Evolutionary conservation across 768 basidiomycete genomes (phyloP).

Genomic region (Mycena leptocephala): DNA sequence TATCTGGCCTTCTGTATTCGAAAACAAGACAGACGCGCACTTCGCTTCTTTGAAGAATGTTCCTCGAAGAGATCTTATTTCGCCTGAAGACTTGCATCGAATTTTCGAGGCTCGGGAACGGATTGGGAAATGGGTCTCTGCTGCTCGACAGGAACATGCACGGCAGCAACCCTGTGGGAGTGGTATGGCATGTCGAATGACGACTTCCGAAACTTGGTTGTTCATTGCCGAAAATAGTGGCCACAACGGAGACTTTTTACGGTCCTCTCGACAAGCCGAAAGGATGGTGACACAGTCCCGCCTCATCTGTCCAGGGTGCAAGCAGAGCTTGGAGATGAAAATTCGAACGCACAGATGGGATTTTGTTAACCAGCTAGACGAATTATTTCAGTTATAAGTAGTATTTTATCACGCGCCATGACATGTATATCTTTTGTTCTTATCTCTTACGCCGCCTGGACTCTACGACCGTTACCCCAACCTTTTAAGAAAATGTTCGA

Average conservation of each 20-base stretch:
- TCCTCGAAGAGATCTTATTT: background rate
- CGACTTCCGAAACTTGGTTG: background rate
- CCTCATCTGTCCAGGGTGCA: background rate
- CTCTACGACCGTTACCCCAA: too few species aligned
- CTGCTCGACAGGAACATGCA: background rate
- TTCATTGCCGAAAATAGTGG: background rate
- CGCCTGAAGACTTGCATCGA: background rate
- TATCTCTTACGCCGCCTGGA: too few species aligned
- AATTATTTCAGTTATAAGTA: background rate
- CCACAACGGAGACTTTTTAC: background rate
- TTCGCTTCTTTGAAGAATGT: background rate
- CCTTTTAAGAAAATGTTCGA: too few species aligned
- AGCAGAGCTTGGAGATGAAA: background rate
- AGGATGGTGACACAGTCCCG: background rate
- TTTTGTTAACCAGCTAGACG: background rate
- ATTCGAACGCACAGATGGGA: background rate
- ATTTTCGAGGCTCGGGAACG: background rate
- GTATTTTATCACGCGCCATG: too few species aligned
- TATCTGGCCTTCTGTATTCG: background rate
- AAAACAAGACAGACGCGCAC: background rate
- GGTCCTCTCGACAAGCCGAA: background rate
- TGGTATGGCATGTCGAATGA: background rate
- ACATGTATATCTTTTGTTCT: too few species aligned
- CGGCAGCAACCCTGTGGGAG: background rate
- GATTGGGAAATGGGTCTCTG: background rate